Percentiles rank a stretch among this genome's conserved stretches.
These are phyloP conservation scores for Coemansia erecta DNA, from an alignment of 192 early-diverging fungal species.

Conservation along the genomic window DNA sequence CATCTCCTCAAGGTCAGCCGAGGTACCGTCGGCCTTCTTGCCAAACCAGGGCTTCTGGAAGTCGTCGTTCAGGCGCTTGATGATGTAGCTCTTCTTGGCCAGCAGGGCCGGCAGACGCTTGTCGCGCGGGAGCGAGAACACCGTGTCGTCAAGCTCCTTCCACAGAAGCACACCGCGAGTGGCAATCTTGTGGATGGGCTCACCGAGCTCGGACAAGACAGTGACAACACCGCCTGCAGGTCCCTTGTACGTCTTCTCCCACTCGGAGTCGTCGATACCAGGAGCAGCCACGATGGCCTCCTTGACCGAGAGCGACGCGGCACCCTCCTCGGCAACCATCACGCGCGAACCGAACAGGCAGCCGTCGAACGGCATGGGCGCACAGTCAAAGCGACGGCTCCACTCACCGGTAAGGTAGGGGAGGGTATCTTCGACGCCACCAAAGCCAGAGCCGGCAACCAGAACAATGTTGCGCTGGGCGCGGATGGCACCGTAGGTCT, in stretches of 20 bases:
- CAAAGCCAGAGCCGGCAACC: constrained; percentile 90
- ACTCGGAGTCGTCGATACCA: constrained; percentile 79
- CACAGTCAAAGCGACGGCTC: constrained; percentile 74
- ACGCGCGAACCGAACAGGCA: constrained; percentile 89
- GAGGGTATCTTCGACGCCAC: constrained; percentile 79
- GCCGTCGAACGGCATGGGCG: constrained; percentile 95
- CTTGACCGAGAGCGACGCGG: constrained; percentile 77
- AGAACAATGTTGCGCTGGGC: constrained; percentile 80
- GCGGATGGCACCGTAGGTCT: constrained; percentile 81
- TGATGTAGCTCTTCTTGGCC: constrained; percentile 90
- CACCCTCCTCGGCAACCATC: constrained; percentile 90
- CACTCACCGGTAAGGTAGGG: constrained; percentile 95
- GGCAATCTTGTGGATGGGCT: constrained; percentile 96
- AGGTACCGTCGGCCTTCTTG: constrained; percentile 67
- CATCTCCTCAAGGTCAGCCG: constrained; percentile 87
- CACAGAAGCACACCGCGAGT: constrained; percentile 88
- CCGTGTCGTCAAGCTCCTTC: constrained; percentile 92
- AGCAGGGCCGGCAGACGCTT: constrained; percentile 78
- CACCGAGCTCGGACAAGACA: constrained; percentile 90
- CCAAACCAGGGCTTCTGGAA: constrained; percentile 98
- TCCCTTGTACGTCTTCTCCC: constrained; percentile 93
- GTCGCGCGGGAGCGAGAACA: constrained; percentile 83
- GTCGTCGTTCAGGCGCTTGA: constrained; percentile 82
- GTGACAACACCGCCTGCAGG: constrained; percentile 89
- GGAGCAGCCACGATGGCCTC: constrained; percentile 84